Percentiles rank a stretch among this genome's conserved stretches.
Conservation (phyloP, 306 rosid species). For the Castanea crenata region DNA sequence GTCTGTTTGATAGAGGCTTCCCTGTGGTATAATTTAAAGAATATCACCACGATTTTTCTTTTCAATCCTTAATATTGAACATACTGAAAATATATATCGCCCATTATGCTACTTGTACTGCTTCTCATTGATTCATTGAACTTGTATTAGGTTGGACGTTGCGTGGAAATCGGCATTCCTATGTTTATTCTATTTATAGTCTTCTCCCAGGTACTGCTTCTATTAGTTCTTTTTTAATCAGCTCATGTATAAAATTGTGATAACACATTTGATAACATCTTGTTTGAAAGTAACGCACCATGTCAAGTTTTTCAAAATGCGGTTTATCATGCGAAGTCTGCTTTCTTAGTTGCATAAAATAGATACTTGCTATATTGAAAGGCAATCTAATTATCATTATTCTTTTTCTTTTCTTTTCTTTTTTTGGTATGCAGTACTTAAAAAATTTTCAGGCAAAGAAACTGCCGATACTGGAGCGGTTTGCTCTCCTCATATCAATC, state of each 20-base stretch:
- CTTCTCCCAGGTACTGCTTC: constrained; percentile 73
- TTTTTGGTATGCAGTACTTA: constrained; percentile 58
- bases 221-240: neutral
- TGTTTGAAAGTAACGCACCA: too few species aligned
- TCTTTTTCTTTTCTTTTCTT: constrained; percentile 1
- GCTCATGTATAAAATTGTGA: neutral
- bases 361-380: neutral
- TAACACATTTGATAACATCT: neutral
- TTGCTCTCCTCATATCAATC: constrained; percentile 81
- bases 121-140: constrained; percentile 14
- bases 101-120: neutral
- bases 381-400: constrained; percentile 11
- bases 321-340: neutral
- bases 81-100: neutral
- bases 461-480: constrained; percentile 75
- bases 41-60: neutral
- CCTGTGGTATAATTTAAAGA: constrained; percentile 72
- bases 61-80: neutral
- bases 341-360: neutral
- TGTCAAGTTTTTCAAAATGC: neutral
- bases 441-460: constrained; percentile 76
- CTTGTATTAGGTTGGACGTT: constrained; percentile 75
- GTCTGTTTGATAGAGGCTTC: constrained; percentile 94
- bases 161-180: constrained; percentile 96
- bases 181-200: constrained; percentile 79